Evolutionary conservation across 176 grass and related monocot genomes (phyloP).

Genomic region (Zizania latifolia): DNA sequence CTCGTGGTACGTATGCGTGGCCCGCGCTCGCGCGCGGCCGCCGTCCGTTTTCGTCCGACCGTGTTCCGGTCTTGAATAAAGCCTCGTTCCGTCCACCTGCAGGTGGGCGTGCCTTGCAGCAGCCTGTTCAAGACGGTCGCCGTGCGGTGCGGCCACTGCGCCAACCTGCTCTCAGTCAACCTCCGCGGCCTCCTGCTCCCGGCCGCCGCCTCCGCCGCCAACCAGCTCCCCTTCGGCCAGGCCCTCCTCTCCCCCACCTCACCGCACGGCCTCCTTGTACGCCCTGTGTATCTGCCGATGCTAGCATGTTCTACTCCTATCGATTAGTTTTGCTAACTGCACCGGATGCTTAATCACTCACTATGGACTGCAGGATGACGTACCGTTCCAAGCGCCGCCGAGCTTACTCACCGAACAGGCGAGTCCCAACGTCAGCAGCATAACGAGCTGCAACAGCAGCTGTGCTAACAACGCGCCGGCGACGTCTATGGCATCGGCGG

Average conservation of each 20-base stretch:
- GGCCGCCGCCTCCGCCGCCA: slow-evolving; percentile 25
- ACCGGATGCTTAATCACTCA: not conserved
- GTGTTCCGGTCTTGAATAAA: not conserved
- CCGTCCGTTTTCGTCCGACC: too few species aligned
- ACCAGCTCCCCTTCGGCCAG: slow-evolving; percentile 68
- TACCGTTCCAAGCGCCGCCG: slow-evolving; percentile 39
- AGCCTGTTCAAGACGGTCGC: slow-evolving; percentile 91
- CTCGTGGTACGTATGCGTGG: slow-evolving; percentile 53
- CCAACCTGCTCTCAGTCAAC: slow-evolving; percentile 89
- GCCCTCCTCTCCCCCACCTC: slow-evolving; percentile 57
- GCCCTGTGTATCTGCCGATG: too few species aligned
- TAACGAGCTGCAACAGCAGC: slow-evolving; percentile 44
- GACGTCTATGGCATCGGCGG: slow-evolving; percentile 16
- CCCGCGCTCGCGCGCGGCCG: not conserved
- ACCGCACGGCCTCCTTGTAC: slow-evolving; percentile 58
- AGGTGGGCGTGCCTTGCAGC: slow-evolving; percentile 92
- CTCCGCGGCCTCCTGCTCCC: slow-evolving; percentile 68
- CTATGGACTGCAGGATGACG: slow-evolving; percentile 56
- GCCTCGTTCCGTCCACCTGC: not conserved
- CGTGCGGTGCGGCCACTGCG: slow-evolving; percentile 90
- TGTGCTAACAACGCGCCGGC: slow-evolving; percentile 3
- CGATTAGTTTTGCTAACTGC: not conserved
- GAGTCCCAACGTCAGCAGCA: slow-evolving; percentile 34
- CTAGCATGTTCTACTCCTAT: not conserved
- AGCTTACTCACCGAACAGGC: slow-evolving; percentile 46